Conservation (phyloP, 805 yeast genomes). For the Lachancea mirantina region DNA sequence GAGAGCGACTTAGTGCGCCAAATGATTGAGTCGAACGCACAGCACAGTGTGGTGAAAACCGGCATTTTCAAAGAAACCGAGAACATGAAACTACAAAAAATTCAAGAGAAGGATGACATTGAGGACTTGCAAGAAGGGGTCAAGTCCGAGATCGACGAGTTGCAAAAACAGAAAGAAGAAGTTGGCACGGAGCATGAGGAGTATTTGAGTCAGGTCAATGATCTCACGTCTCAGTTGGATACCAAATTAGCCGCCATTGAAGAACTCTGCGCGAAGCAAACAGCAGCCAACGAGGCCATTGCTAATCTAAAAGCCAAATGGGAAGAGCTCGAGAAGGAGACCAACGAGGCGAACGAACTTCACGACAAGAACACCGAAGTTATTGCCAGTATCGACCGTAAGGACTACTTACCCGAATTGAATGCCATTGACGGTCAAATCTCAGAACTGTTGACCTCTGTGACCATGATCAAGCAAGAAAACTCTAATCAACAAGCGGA, state of each 20-base stretch:
- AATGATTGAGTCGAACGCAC: conserved; percentile 19
- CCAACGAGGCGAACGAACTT: conserved; percentile 11
- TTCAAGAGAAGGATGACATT: conserved; percentile 20
- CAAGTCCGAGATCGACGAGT: conserved; percentile 23
- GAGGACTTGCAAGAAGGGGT: conserved; percentile 18
- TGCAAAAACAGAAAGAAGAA: conserved; percentile 16
- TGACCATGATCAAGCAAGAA: conserved; percentile 26
- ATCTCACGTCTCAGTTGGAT: conserved; percentile 22
- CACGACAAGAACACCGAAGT: conserved; percentile 15
- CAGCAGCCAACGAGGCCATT: conserved; percentile 18
- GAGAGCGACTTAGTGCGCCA: conserved; percentile 18
- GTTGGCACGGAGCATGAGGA: conserved; percentile 17
- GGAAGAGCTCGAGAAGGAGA: conserved; percentile 15
- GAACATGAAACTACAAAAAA: conserved; percentile 20
- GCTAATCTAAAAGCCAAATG: conserved; percentile 14
- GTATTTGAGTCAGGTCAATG: conserved; percentile 18
- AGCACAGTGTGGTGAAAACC: conserved; percentile 17
- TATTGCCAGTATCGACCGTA: conserved; percentile 17
- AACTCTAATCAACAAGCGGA: conserved; percentile 24
- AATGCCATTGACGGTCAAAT: conserved; percentile 21
- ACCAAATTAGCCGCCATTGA: conserved; percentile 22
- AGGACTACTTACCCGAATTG: conserved; percentile 21
- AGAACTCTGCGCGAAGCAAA: conserved; percentile 16
- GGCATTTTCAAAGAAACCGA: conserved; percentile 24
- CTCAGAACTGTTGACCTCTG: conserved; percentile 13